These are phyloP conservation scores for Fusarium falciforme DNA, from an alignment of 2,329 filamentous ascomycete genomes.

Conservation along the genomic window DNA sequence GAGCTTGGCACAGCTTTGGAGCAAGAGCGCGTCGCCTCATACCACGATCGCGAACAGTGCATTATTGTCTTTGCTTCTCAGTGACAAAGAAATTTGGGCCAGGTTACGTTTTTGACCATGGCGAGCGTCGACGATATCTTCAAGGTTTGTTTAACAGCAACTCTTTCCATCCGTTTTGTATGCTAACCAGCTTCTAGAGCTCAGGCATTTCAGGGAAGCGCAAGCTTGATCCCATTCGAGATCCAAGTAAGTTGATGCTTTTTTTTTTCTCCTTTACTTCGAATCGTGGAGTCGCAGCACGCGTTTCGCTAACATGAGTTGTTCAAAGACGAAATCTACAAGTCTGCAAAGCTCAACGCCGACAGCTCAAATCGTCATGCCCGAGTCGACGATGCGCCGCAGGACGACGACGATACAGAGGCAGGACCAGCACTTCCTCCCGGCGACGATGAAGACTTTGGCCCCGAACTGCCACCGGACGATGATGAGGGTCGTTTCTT, in stretches of 20 bases:
- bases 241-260: conserved; percentile 66
- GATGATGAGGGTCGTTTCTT: conserved; percentile 95
- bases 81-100: not conserved
- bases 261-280: not conserved
- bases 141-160: conserved; percentile 52
- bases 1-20: not conserved
- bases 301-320: not conserved
- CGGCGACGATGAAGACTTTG: conserved; percentile 63
- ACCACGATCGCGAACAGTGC: conserved; percentile 12
- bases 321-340: conserved; percentile 69
- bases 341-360: conserved; percentile 65
- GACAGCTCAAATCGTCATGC: conserved; percentile 59
- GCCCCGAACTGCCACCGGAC: conserved; percentile 58
- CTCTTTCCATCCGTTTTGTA: not conserved
- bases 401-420: conserved; percentile 65
- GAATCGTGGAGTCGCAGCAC: not conserved
- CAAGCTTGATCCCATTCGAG: conserved; percentile 70
- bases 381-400: conserved; percentile 55
- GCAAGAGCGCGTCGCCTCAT: not conserved
- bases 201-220: conserved; percentile 67
- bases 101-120: conserved; percentile 52
- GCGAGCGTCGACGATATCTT: conserved; percentile 70
- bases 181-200: conserved; percentile 37
- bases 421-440: conserved; percentile 60
- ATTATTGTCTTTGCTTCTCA: not conserved